A percentile compares a stretch with the other conserved stretches of the same genome.
These are phyloP conservation scores for Paecilomyces dactylethromorphus DNA, from an alignment of 2,329 filamentous ascomycete species.

Conservation along the genomic window DNA sequence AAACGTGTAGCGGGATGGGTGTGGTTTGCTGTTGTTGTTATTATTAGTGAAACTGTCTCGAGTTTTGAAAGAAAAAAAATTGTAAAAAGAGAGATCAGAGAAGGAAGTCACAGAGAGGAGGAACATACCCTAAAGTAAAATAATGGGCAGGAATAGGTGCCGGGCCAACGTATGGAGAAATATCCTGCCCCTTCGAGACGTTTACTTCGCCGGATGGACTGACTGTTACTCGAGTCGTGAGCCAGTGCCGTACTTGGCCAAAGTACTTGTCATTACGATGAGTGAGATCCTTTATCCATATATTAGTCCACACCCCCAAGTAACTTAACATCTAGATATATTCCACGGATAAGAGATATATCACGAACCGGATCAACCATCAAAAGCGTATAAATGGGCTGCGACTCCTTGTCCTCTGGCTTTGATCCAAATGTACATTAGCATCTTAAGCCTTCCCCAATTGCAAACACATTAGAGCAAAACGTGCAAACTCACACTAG, in stretches of 20 bases:
- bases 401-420: not conserved
- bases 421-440: not conserved
- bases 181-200: not conserved
- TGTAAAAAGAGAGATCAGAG: not conserved
- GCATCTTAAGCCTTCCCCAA: not conserved
- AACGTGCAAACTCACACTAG: not conserved
- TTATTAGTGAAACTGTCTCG: not conserved
- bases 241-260: slow-evolving; percentile 9
- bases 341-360: no score
- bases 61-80: not conserved
- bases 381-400: not conserved
- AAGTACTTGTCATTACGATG: slow-evolving; percentile 6
- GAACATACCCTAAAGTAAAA: slow-evolving; percentile 2
- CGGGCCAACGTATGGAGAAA: slow-evolving; percentile 6
- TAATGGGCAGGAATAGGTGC: slow-evolving; percentile 5
- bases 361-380: slow-evolving; percentile 3
- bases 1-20: slow-evolving; percentile 9
- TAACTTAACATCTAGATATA: not conserved
- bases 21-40: slow-evolving; percentile 2
- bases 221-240: slow-evolving; percentile 2
- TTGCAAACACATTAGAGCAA: not conserved
- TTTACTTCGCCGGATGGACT: slow-evolving; percentile 2
- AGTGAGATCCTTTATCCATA: slow-evolving; percentile 5
- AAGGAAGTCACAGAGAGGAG: no score
- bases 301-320: not conserved